Evolutionary conservation across 1,284 basidiomycete genomes (phyloP).

Genomic region (Agroathelia rolfsii): DNA sequence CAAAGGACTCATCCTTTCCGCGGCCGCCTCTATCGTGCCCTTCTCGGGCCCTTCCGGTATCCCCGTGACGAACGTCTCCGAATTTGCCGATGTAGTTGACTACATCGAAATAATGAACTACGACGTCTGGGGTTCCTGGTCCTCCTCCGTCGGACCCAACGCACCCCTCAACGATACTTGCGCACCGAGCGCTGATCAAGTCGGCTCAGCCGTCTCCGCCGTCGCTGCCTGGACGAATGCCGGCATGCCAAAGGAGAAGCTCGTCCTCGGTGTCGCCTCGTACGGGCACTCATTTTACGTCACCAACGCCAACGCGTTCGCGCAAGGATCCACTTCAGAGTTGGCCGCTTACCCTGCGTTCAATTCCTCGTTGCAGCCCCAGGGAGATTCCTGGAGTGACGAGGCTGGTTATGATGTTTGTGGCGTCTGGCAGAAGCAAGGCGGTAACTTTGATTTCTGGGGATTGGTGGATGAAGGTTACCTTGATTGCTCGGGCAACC

Average conservation of each 20-base stretch:
- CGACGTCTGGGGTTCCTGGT: conserved; percentile 62
- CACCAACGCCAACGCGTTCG: conserved; percentile 28
- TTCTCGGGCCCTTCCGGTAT: conserved; percentile 51
- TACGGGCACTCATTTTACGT: conserved; percentile 63
- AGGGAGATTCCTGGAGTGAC: conserved; percentile 49
- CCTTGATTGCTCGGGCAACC: conserved; percentile 41
- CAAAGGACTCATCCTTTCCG: conserved; percentile 57
- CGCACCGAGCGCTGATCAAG: conserved; percentile 44
- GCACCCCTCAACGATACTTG: conserved; percentile 76
- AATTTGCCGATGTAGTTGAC: conserved; percentile 65
- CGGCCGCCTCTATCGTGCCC: conserved; percentile 61
- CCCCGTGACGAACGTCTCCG: conserved; percentile 56
- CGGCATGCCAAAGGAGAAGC: conserved; percentile 69
- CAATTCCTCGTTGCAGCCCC: conserved; percentile 29
- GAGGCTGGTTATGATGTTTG: conserved; percentile 31
- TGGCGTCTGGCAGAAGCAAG: conserved; percentile 27
- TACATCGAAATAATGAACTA: conserved; percentile 85
- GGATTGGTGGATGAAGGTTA: conserved; percentile 45
- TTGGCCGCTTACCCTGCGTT: conserved; percentile 43
- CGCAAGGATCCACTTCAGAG: conserved; percentile 15
- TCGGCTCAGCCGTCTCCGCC: conserved; percentile 69
- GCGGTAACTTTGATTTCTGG: conserved; percentile 51
- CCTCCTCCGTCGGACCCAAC: conserved; percentile 58
- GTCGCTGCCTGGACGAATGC: conserved; percentile 68
- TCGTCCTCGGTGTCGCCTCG: conserved; percentile 74